Base-by-base conservation (phyloP, 495 filamentous ascomycete species). In the Tirmania nivea region DNA sequence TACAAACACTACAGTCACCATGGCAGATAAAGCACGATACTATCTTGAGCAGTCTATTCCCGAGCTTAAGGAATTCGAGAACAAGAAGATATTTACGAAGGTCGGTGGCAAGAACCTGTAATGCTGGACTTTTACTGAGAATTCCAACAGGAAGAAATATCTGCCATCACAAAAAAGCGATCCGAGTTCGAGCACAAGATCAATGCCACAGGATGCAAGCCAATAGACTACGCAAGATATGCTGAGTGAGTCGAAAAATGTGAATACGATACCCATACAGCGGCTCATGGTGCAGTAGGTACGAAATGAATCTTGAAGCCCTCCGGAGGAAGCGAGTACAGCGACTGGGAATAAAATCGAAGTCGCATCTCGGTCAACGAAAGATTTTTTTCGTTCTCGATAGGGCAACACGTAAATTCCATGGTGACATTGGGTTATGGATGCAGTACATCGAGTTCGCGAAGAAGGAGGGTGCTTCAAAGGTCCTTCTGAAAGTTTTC, bases 171-270 rank as follows among this genome's bases (percentile, higher is more conserved):
- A 48, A 79, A 78, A 63, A 94, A 88, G 62, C 80, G 92, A 55
- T 89, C 86, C 61, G 85, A 87, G 59, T 94, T 86, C 61, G 90
- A 97, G 66, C 87, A 94, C 71, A 80, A 79, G 50, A 72, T 96
- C 58, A 84, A 92, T 58, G 78, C 84, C 12, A 77, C 85, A 9
- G 84, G 86, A 50, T 78, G 80, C 42, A 74, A 75, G 45, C 74
- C 85, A 0, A 65, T 73, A 39, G 86, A 93, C 59, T 97, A 83
- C 68, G 77, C 83, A 45, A 78, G 83, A 60, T 97, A 96, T 70
- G 78, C 79, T 20, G 73, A 82, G 55, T 45, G 39, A 45, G 39
- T 45, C 39, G 9, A 45, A 14, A 3, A 5, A 7, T 31, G 25
- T 31, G 25, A 31, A 31, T 31, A 31, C 25, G 25, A 31, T 31